Conservation (phyloP, 2,329 filamentous ascomycete genomes). For the Acephala macrosclerotiorum region DNA sequence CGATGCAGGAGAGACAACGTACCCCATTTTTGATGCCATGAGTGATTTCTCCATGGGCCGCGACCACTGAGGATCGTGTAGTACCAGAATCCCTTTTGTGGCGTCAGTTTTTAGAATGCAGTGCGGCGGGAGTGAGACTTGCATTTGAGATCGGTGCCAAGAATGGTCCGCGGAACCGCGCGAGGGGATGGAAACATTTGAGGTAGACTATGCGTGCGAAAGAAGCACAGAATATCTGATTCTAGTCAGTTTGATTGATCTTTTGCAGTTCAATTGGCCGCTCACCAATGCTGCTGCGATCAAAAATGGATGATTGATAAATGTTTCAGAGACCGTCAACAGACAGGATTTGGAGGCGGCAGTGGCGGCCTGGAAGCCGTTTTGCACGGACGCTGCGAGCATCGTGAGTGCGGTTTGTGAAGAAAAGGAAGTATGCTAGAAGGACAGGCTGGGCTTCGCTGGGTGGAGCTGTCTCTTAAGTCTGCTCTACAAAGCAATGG, state of each 20-base stretch:
- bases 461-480: slow-evolving; percentile 7
- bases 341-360: not conserved
- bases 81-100: slow-evolving; percentile 30
- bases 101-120: not conserved
- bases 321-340: not conserved
- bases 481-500: not conserved
- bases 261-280: not conserved
- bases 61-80: slow-evolving; percentile 27
- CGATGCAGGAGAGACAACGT: not conserved
- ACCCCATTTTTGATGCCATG: slow-evolving; percentile 33
- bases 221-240: slow-evolving; percentile 1
- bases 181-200: slow-evolving; percentile 40
- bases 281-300: slow-evolving; percentile 4
- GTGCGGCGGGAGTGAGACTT: not conserved
- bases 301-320: not conserved
- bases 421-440: slow-evolving; percentile 2
- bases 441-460: not conserved
- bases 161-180: slow-evolving; percentile 44
- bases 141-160: slow-evolving; percentile 23
- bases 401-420: slow-evolving; percentile 11
- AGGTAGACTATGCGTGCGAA: slow-evolving; percentile 20
- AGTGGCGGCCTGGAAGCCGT: not conserved
- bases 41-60: slow-evolving; percentile 30
- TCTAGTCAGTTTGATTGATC: not conserved
- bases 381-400: slow-evolving; percentile 11